Base-by-base conservation (phyloP, 2,329 filamentous ascomycete species). In the Podosphaera xanthii region DNA sequence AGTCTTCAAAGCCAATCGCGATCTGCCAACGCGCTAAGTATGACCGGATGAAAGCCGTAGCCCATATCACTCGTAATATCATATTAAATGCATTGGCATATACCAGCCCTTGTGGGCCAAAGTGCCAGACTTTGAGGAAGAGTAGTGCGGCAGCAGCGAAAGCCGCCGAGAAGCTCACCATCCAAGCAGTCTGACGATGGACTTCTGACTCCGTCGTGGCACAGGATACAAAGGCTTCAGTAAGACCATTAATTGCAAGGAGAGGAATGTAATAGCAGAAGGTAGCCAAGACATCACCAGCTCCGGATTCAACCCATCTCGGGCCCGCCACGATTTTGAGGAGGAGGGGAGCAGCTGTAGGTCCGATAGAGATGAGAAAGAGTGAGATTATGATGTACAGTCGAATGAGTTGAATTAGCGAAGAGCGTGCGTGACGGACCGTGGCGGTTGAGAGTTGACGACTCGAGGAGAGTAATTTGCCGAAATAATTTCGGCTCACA, bases 191-290 rank as follows among this genome's bases (percentile, higher is more conserved):
- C 70, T 98, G 92, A 3, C 69, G 71, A 62, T 87, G 81, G 2
- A 98, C 79, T 64, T 97, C 78, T 3, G 76, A 71, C 62, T 87
- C 78, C 0, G 79, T 83, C 0, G 91, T 90, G 0, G 94, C 87
- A 1, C 87, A 88, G 0, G 90, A 84, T 14, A 97, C 90, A 66
- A 98, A 97, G 0, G 89, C 87, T 72, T 98, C 92, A 1, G 85
- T 81, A 31, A 97, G 80, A 58, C 92, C 92, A 67, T 98, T 98
- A 65, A 94, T 73, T 2, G 91, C 92, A 3, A 97, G 77, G 34
- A 97, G 81, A 0, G 92, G 92, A 61, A 98, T 87, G 72, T 95
- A 97, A 70, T 88, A 89, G 72, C 87, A 90, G 71, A 96, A 98
- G 0, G 77, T 78, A 0, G 83, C 81, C 5, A 98, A 76, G 2